Evolutionary conservation across 2,329 filamentous ascomycete species (phyloP), one percentile per base, ranked within the genome.

Genomic region (Colletotrichum limetticola): DNA sequence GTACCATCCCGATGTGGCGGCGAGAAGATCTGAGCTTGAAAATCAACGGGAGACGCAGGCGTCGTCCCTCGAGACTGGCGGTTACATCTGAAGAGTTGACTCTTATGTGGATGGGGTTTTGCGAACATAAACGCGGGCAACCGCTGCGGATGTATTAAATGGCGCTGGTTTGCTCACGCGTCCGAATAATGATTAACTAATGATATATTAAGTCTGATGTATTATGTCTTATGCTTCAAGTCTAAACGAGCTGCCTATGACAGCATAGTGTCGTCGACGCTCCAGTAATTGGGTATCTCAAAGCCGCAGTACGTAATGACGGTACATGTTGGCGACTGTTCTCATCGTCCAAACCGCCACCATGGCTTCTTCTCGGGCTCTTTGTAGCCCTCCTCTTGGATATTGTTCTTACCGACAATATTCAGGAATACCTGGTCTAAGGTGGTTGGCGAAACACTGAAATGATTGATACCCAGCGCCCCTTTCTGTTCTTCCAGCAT

Each of bases 401-500:
- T 89, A 80, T 95, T 91, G 80, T 97, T 93, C 81, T 91, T 89
- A 1, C 92, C 92, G 0, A 98, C 95, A 79, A 98, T 97, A 30
- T 89, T 89, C 80, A 98, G 82, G 82, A 98, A 98, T 0, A 98
- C 95, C 82, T 98, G 94, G 79, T 98, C 95, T 55, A 98, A 84
- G 19, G 94, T 97, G 22, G 95, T 97, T 28, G 94, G 94, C 71
- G 91, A 93, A 75, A 98, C 94, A 62, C 93, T 95, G 82, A 96
- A 98, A 81, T 97, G 94, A 80, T 94, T 92, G 60, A 98, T 88
- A 0, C 93, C 93, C 32, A 98, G 82, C 5, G 83, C 82, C 24
- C 90, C 85, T 78, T 92, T 93, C 74, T 92, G 87, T 76, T 91
- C 89, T 82, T 98, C 95, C 1, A 97, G 85, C 53, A 92, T 78